Evolutionary conservation across 2,329 filamentous ascomycete species (phyloP), one percentile per base, ranked within the genome.

Genomic region (Raffaelea deltoideospora): DNA sequence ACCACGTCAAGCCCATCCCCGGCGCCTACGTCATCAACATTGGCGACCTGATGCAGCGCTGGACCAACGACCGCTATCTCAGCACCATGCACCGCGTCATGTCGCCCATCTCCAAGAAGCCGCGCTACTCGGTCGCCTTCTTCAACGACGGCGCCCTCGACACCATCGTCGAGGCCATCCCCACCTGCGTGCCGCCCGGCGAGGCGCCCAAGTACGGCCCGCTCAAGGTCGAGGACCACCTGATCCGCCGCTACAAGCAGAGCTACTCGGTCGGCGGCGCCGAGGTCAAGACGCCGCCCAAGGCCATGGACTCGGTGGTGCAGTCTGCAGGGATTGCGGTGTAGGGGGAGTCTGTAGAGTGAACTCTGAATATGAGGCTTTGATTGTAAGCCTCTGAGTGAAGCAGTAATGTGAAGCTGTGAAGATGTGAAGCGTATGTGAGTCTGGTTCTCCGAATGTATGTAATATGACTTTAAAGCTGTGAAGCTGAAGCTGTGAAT

Each of bases 71-170:
- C 13, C 51, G 56, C 33, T 74, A 70, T 52, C 65, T 61, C 44
- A 67, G 61, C 45, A 69, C 61, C 28, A 50, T 69, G 4, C 70
- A 75, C 47, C 56, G 69, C 8, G 70, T 74, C 23, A 62, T 72
- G 41, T 72, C 72, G 50, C 57, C 57, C 29, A 23, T 19, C 13
- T 63, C 59, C 3, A 57, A 55, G 2, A 54, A 52, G 18, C 62
- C 69, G 45, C 57, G 71, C 32, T 74, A 70, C 47, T 68, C 62
- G 3, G 57, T 73, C 8, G 65, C 68, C 0, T 64, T 72, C 35
- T 73, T 72, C 48, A 64, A 69, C 38, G 63, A 65, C 35, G 67
- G 67, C 4, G 35, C 35, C n/a, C 37, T 39, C 6, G 38, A 44
- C 35, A 31, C 37, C 35, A 45, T 55, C 4, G 52, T 58, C 24